Evolutionary conservation across 1,139 yeast genomes (phyloP), one percentile per base, ranked within the genome.

Genomic region (Citeromyces hawaiiensis): DNA sequence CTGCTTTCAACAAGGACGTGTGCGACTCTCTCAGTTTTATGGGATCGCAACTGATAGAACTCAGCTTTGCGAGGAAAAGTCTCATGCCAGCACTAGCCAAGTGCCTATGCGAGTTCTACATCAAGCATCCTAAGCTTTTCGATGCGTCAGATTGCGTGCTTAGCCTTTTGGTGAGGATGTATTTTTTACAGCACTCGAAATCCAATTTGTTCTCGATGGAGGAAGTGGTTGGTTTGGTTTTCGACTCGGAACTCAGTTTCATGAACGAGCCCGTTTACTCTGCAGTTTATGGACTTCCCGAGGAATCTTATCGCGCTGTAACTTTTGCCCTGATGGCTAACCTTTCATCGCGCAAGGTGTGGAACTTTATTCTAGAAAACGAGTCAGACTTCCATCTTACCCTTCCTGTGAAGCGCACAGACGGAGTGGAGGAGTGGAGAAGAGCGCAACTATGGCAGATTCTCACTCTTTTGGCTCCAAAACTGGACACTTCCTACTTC

Each of bases 371-470:
- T 7, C 42, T 75, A 3, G 56, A 57, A 0, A 58, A 68, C 27
- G 68, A 68, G 15, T 49, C 54, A 14, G 59, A 53, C 2, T 68
- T 62, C 49, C 61, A 66, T 40, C 55, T 79, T 2, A 59, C 72
- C 36, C 53, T 54, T 3, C 78, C 83, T 1, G 49, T 62, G 21
- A 76, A 72, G 47, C 61, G 72, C 39, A 71, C 73, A 0, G 87
- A 83, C 54, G 79, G 83, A 0, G 60, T 60, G 16, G 94, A 83
- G 51, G 94, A 83, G 52, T 63, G 74, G 62, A 66, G 66, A 39
- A 64, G 96, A 47, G 56, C 81, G 9, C 72, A 72, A 40, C 56
- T 78, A 27, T 72, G 73, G 51, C 70, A 78, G 19, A 54, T 82
- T 2, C 45, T 82, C 23, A 50, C 78, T 7, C 49, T 60, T 49